Percentiles rank a stretch among this genome's conserved stretches.
Conservation (phyloP, 352 stramenopile species). For the Blastocystis sp. region DNA sequence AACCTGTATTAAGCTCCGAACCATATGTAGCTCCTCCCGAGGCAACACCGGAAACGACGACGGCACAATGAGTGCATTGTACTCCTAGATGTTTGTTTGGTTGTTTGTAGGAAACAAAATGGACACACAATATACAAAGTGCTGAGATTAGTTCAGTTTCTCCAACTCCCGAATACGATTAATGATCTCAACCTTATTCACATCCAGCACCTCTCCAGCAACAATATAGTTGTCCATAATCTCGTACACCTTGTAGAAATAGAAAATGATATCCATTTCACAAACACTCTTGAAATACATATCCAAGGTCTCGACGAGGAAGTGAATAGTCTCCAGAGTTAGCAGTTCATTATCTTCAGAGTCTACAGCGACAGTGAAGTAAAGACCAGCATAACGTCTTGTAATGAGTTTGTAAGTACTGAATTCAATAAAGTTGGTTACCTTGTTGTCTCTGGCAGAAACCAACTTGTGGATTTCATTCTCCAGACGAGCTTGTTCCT, state of each 20-base stretch:
- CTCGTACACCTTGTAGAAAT: conserved; percentile 88
- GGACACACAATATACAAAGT: background rate
- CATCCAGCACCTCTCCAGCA: conserved; percentile 83
- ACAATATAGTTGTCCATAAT: conserved; percentile 89
- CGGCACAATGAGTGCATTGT: background rate
- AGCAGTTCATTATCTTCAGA: conserved; percentile 91
- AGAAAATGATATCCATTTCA: conserved; percentile 87
- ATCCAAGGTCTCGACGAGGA: conserved; percentile 94
- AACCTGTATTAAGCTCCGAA: background rate
- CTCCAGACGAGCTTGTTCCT: conserved; percentile 74
- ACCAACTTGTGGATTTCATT: conserved; percentile 81
- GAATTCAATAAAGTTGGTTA: conserved; percentile 92
- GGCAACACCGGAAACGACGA: background rate
- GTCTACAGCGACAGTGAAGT: conserved; percentile 85
- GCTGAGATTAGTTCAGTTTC: conserved; percentile 69
- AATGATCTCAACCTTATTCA: conserved; percentile 82
- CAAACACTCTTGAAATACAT: conserved; percentile 96
- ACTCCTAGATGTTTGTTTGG: background rate
- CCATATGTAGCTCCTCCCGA: background rate
- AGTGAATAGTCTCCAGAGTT: conserved; percentile 92
- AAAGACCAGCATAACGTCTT: conserved; percentile 90
- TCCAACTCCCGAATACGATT: conserved; percentile 81
- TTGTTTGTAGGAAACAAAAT: background rate
- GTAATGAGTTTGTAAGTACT: conserved; percentile 98
- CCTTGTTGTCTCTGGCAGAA: conserved; percentile 77